phyloP scores from a whole-genome alignment of 2,329 filamentous ascomycete genomes.

The Colletotrichum tamarilloi region DNA sequence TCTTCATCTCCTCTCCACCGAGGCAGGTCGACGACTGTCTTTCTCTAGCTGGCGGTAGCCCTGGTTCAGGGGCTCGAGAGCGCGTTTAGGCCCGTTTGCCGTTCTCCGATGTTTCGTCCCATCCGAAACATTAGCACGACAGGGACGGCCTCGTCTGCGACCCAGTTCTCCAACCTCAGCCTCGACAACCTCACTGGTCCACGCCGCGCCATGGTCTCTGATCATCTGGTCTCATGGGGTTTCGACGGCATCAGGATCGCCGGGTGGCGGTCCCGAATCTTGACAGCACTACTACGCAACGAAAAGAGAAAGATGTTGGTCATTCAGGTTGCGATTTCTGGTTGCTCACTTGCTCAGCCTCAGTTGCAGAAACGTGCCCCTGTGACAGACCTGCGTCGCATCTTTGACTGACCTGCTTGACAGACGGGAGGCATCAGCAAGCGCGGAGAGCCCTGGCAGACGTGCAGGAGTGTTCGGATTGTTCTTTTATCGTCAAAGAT shows the following conservation, averaged over 20 bases:
- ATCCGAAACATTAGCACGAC: constrained; percentile 40
- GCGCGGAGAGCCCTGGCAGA: neutral
- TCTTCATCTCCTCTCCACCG: neutral
- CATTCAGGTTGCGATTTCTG: neutral
- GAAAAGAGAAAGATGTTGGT: neutral
- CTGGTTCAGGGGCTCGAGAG: constrained; percentile 1
- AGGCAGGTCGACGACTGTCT: neutral
- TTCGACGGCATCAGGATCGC: neutral
- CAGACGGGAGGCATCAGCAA: constrained; percentile 9
- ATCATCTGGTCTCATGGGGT: constrained; percentile 9
- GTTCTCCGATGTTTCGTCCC: constrained; percentile 29
- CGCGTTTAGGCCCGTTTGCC: constrained; percentile 17
- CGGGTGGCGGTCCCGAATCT: neutral
- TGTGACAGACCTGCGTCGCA: constrained; percentile 33
- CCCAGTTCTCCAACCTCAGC: constrained; percentile 2
- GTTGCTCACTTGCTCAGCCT: constrained; percentile 17
- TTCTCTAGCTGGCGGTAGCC: neutral
- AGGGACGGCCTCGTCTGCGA: constrained; percentile 28
- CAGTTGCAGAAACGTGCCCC: constrained; percentile 22
- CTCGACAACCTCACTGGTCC: constrained; percentile 38
- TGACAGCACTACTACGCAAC: neutral
- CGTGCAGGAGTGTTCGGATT: constrained; percentile 4
- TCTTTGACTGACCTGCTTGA: constrained; percentile 5
- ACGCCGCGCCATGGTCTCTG: neutral
- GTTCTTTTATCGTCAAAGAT: neutral